Evolutionary conservation across 345 rosid genomes (phyloP), one percentile per base, ranked within the genome.

Genomic region (Lagerstroemia speciosa): DNA sequence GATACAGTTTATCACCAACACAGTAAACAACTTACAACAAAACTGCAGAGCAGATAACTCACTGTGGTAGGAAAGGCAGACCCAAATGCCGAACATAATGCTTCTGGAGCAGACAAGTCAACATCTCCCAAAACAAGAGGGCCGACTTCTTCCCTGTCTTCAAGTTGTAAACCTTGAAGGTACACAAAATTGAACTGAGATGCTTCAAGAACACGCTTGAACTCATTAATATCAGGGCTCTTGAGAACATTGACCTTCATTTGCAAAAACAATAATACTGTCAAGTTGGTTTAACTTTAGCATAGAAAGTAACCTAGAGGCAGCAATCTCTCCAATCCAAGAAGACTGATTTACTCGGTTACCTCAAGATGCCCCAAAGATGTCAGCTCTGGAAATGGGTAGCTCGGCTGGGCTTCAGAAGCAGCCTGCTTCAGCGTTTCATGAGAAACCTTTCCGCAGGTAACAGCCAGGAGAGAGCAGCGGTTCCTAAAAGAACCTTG

Each of bases 281-380:
- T 62, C 5, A 62, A 69, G 65, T 64, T 41, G 41, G 40, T 72
- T 29, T 34, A 30, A 31, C 43, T 36, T 40, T 34, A 29, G 29
- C 29, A 27, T 46, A 29, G 64, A 60, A 45, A 68, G 53, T n/a
- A 38, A 62, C 52, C 55, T 37, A 3, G 66, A 53, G 6, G 65
- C 65, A 33, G 26, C 22, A 40, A 34, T n/a, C 38, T 24, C 27
- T 24, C 53, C 58, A 14, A 58, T 38, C 52, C 48, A 58, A 31
- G 69, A 17, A 34, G 30, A 41, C 27, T 20, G 52, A 26, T 60
- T 73, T 20, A 73, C 32, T 16, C 34, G 50, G 58, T 65, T 71
- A 88, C 99, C 92, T 95, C 92, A 11, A 95, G 87, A 61, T 96
- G 89, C 65, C 99, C 98, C 26, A 85, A 83, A 70, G 99, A 90